These are phyloP conservation scores for Posidonia australis DNA, from an alignment of 106 monocot genomes.

Conservation along the genomic window DNA sequence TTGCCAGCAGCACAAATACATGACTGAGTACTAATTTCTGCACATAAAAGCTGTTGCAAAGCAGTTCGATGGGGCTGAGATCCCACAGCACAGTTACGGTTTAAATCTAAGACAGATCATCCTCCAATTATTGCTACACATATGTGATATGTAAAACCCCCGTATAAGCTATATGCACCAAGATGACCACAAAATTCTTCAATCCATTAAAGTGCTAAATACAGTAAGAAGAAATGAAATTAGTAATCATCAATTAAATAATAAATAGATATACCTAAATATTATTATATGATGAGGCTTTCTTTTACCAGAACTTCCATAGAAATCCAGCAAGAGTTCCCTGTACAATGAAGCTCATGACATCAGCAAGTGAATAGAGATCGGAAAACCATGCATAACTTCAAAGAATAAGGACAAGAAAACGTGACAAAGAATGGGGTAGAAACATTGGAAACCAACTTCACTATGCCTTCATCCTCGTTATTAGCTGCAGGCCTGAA, in stretches of 20 bases:
- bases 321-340: slow-evolving; percentile 75
- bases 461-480: slow-evolving; percentile 58
- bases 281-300: slow-evolving; percentile 84
- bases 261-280: slow-evolving; percentile 47
- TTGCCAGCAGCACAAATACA: too few species aligned
- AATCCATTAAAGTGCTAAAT: neutral
- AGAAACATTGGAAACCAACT: slow-evolving; percentile 21
- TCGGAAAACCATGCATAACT: neutral
- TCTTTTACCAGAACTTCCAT: slow-evolving; percentile 54
- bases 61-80: too few species aligned
- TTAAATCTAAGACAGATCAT: too few species aligned
- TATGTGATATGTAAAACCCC: too few species aligned
- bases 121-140: too few species aligned
- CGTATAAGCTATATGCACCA: too few species aligned
- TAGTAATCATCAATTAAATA: too few species aligned
- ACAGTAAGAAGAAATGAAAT: neutral
- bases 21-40: too few species aligned
- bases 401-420: neutral
- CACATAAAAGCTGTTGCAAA: too few species aligned
- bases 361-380: neutral
- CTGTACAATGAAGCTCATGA: slow-evolving; percentile 19
- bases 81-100: too few species aligned
- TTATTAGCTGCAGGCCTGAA: slow-evolving; percentile 45
- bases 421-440: neutral
- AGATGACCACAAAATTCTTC: neutral